These are phyloP conservation scores for Alliaria petiolata DNA, from an alignment of 345 rosid species.

Conservation along the genomic window DNA sequence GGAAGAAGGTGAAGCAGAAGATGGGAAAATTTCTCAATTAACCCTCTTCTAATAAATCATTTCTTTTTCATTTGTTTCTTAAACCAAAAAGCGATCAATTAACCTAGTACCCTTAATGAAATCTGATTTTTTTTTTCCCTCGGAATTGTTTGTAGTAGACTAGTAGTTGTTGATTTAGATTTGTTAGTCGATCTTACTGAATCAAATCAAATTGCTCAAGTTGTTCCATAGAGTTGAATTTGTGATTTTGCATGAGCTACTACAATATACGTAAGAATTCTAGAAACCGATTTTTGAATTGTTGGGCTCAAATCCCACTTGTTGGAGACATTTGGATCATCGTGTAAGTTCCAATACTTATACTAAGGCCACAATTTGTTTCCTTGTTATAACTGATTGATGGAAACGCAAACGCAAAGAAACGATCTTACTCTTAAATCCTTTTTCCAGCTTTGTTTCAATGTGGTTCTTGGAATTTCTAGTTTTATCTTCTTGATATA, in stretches of 20 bases:
- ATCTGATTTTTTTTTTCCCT: too few species aligned
- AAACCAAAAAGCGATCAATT: too few species aligned
- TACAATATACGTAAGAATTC: too few species aligned
- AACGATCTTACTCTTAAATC: background rate
- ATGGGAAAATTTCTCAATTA: too few species aligned
- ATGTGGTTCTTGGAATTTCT: background rate
- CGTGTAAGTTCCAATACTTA: slow-evolving; percentile 47
- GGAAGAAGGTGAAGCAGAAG: background rate
- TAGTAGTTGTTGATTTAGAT: background rate
- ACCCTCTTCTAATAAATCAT: too few species aligned
- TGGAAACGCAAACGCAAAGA: background rate
- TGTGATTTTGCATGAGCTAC: background rate
- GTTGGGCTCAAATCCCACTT: slow-evolving; percentile 76
- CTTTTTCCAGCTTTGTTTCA: background rate
- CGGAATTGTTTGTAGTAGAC: background rate
- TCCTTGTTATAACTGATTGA: too few species aligned
- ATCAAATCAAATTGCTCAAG: background rate
- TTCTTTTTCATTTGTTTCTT: too few species aligned
- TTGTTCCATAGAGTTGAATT: background rate
- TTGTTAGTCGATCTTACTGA: background rate
- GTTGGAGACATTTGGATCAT: slow-evolving; percentile 89
- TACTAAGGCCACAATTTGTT: background rate
- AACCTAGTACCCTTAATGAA: too few species aligned
- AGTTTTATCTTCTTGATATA: background rate
- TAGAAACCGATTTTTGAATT: slow-evolving; percentile 39